A percentile compares a stretch with the other conserved stretches of the same genome.
Evolutionary conservation across 2,329 filamentous ascomycete genomes (phyloP).

Genomic region (Penicillium sp.): DNA sequence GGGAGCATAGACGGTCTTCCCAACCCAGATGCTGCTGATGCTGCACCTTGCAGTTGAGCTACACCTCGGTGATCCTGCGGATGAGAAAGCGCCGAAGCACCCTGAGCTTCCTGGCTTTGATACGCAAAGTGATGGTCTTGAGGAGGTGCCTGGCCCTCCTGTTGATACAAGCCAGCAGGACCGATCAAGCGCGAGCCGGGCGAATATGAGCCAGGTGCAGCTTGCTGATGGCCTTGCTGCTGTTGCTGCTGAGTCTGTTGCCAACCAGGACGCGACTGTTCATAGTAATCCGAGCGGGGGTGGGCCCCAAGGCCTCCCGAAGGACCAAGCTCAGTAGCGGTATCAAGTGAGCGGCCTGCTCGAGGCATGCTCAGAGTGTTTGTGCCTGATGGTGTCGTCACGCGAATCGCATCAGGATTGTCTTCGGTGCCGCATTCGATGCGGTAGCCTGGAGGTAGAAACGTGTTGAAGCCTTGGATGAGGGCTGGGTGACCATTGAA

Average conservation of each 20-base stretch:
- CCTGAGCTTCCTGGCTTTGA: slow-evolving; percentile 49
- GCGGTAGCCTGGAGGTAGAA: slow-evolving; percentile 89
- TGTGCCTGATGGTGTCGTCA: slow-evolving; percentile 97
- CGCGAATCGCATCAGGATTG: slow-evolving; percentile 92
- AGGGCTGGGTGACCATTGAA: slow-evolving; percentile 94
- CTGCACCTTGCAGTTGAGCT: slow-evolving; percentile 66
- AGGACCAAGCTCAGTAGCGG: slow-evolving; percentile 34
- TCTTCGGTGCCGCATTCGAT: slow-evolving; percentile 95
- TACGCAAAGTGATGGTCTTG: slow-evolving; percentile 50
- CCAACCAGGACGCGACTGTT: slow-evolving; percentile 44
- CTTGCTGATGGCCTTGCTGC: slow-evolving; percentile 35
- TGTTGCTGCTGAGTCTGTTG: slow-evolving; percentile 30
- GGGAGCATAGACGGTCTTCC: slow-evolving; percentile 54
- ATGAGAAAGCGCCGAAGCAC: slow-evolving; percentile 53
- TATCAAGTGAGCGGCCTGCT: slow-evolving; percentile 39
- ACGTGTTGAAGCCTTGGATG: slow-evolving; percentile 98
- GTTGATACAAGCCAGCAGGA: slow-evolving; percentile 38
- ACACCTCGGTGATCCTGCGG: slow-evolving; percentile 68
- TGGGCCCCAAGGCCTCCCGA: slow-evolving; percentile 35
- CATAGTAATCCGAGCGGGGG: slow-evolving; percentile 43
- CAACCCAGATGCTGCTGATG: slow-evolving; percentile 58
- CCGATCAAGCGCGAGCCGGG: slow-evolving; percentile 43
- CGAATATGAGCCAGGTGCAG: slow-evolving; percentile 43
- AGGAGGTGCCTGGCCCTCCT: slow-evolving; percentile 38
- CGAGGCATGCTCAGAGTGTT: slow-evolving; percentile 79